Evolutionary conservation across 768 basidiomycete species (phyloP).

Genomic region (Kwoniella mangroviensis): DNA sequence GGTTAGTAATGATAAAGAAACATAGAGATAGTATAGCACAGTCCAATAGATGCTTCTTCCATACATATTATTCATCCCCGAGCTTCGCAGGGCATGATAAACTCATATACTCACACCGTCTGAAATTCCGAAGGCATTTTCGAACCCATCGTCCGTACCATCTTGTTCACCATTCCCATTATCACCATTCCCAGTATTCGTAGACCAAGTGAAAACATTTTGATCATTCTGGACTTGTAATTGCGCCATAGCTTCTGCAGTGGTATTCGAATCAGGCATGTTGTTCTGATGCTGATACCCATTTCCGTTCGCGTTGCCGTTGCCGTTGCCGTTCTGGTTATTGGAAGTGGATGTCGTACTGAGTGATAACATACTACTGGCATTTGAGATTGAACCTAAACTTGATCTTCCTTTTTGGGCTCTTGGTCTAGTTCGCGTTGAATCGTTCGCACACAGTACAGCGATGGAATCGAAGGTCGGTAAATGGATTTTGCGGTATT

Average conservation of each 20-base stretch:
- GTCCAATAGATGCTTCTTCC: no score
- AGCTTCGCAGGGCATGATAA: no score
- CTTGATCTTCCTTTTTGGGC: conserved; percentile 28
- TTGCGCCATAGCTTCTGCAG: conserved; percentile 13
- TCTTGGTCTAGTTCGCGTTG: conserved; percentile 19
- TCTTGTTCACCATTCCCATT: conserved; percentile 8
- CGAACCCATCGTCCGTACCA: conserved; percentile 33
- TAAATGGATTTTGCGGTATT: conserved; percentile 40
- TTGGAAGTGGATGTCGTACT: conserved; percentile 3
- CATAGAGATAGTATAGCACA: no score
- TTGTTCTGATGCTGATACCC: neutral
- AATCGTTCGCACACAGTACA: conserved; percentile 32
- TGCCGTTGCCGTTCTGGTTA: conserved; percentile 7
- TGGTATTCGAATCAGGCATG: neutral
- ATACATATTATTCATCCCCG: no score
- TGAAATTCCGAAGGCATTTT: conserved; percentile 30
- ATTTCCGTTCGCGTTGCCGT: neutral
- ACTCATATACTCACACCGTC: conserved; percentile 29
- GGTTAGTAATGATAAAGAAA: no score
- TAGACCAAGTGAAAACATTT: conserved; percentile 30
- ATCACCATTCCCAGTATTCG: neutral
- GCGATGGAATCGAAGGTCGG: conserved; percentile 39
- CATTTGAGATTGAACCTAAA: conserved; percentile 26
- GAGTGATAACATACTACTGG: conserved; percentile 27
- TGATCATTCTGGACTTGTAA: conserved; percentile 24